Percentiles rank a stretch among this genome's conserved stretches.
Evolutionary conservation across 495 filamentous ascomycete species (phyloP).

Genomic region (Aspergillus taichungensis): DNA sequence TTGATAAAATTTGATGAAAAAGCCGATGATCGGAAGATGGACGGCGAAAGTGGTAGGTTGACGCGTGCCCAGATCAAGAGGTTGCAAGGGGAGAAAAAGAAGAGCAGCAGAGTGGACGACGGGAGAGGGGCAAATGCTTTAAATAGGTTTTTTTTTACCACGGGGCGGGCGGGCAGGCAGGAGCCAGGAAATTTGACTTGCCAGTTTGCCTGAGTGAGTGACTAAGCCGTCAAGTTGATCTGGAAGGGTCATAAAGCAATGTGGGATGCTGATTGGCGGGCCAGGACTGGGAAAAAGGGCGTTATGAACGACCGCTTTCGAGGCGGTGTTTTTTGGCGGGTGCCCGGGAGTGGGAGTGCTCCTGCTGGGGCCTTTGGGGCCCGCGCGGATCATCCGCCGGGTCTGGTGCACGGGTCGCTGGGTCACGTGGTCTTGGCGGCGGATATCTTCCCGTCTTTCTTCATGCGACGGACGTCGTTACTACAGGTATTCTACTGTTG

Average conservation of each 20-base stretch:
- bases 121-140: constrained; percentile 19
- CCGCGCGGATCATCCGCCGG: no score
- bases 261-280: constrained; percentile 35
- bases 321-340: constrained; percentile 22
- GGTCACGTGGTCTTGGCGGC: constrained; percentile 14
- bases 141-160: constrained; percentile 27
- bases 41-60: constrained; percentile 12
- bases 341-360: no score
- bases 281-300: constrained; percentile 25
- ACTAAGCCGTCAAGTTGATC: constrained; percentile 18
- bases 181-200: background rate
- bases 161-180: constrained; percentile 19
- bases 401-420: constrained; percentile 17
- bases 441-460: no score
- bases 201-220: constrained; percentile 14
- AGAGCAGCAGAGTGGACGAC: constrained; percentile 15
- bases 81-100: constrained; percentile 12
- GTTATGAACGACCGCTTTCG: constrained; percentile 39
- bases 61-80: constrained; percentile 14
- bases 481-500: background rate
- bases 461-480: no score
- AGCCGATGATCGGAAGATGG: constrained; percentile 18
- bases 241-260: constrained; percentile 16
- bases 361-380: no score
- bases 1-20: constrained; percentile 18